Percentiles rank a stretch among this genome's conserved stretches.
phyloP scores from a whole-genome alignment of 2,329 filamentous ascomycete species.

The Hyphodiscus sp. region DNA sequence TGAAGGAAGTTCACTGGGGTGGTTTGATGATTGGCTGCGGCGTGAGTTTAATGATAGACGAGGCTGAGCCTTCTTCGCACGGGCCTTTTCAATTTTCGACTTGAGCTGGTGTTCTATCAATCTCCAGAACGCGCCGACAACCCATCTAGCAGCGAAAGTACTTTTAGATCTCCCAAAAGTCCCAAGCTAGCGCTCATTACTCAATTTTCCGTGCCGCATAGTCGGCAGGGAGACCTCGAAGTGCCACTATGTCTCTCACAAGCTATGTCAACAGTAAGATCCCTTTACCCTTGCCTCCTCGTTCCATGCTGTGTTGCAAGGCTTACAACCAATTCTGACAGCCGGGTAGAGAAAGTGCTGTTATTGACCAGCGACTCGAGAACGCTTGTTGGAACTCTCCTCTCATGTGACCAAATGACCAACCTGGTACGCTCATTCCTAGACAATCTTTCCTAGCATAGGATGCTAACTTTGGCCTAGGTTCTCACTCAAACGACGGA shows the following conservation, averaged over 20 bases:
- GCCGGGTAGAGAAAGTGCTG: conserved; percentile 71
- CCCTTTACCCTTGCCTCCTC: conserved; percentile 1
- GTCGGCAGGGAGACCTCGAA: conserved; percentile 19
- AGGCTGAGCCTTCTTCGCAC: conserved; percentile 16
- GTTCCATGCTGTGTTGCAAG: conserved; percentile 11
- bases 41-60: neutral
- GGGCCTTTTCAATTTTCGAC: neutral
- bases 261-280: conserved; percentile 46
- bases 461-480: conserved; percentile 31
- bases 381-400: conserved; percentile 73
- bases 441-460: neutral
- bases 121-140: neutral
- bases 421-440: conserved; percentile 56
- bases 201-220: conserved; percentile 14
- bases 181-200: conserved; percentile 4
- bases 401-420: conserved; percentile 84
- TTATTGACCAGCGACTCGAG: conserved; percentile 90
- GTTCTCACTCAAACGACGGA: conserved; percentile 80
- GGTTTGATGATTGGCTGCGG: neutral
- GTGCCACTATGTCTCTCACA: conserved; percentile 42
- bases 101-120: neutral
- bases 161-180: neutral
- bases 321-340: conserved; percentile 33
- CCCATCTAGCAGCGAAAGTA: neutral
- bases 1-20: neutral